Evolutionary conservation across 164 flowering plant genomes (phyloP).

Genomic region (Brasenia schreberi): DNA sequence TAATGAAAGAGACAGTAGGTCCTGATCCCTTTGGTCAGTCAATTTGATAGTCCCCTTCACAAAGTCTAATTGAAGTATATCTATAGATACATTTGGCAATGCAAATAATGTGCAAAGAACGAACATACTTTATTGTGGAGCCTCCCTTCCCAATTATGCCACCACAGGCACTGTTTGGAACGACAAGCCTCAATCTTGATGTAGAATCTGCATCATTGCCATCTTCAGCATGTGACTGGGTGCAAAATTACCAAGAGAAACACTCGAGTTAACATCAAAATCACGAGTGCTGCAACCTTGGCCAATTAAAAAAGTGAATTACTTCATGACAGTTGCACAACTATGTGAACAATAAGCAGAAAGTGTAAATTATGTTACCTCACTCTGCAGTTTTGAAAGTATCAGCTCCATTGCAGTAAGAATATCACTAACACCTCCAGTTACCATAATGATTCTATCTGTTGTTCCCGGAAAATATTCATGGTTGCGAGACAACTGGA

Average conservation of each 20-base stretch:
- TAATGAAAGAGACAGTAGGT: too few relatives aligned
- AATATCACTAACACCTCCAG: conserved; percentile 56
- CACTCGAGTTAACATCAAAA: background rate
- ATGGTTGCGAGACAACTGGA: conserved; percentile 86
- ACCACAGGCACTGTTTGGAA: conserved; percentile 89
- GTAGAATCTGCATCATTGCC: conserved; percentile 60
- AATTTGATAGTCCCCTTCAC: too few relatives aligned
- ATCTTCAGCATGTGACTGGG: conserved; percentile 55
- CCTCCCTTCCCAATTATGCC: conserved; percentile 97
- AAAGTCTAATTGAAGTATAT: too few relatives aligned
- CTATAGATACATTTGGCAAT: too few relatives aligned
- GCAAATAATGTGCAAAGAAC: background rate
- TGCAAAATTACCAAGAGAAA: background rate
- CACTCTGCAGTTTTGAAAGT: conserved; percentile 59
- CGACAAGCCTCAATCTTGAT: conserved; percentile 73
- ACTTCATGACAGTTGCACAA: background rate
- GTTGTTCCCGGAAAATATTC: conserved; percentile 96
- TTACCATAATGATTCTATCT: conserved; percentile 87
- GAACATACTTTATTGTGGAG: conserved; percentile 70
- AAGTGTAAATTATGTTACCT: conserved; percentile 30
- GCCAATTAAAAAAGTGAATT: too few relatives aligned
- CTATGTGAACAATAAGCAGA: background rate
- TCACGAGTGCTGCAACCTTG: too few relatives aligned
- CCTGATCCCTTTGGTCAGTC: too few relatives aligned
- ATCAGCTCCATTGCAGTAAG: conserved; percentile 74